These are phyloP conservation scores for Lanmaoa pseudosensibilis DNA, from an alignment of 768 basidiomycete species.

Conservation along the genomic window DNA sequence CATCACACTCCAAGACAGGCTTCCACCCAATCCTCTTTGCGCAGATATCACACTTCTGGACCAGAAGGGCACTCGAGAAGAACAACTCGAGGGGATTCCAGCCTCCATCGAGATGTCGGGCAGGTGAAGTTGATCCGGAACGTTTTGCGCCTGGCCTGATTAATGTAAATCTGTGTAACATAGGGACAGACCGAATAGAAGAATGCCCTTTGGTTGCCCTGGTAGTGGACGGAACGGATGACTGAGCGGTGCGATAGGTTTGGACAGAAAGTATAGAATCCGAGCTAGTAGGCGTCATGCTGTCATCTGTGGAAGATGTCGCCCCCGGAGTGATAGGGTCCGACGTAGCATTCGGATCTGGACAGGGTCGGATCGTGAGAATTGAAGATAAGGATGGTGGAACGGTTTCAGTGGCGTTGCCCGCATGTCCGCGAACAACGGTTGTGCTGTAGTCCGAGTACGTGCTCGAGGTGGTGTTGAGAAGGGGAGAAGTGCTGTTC, in stretches of 20 bases:
- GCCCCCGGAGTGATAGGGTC: constrained; percentile 42
- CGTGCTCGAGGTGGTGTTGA: constrained; percentile 44
- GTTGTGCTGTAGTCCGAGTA: constrained; percentile 69
- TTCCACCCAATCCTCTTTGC: constrained; percentile 83
- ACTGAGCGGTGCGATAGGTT: constrained; percentile 62
- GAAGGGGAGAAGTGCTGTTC: constrained; percentile 55
- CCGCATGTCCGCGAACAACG: constrained; percentile 55
- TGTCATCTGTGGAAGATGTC: constrained; percentile 27
- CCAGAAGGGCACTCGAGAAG: constrained; percentile 69
- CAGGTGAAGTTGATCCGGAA: constrained; percentile 31
- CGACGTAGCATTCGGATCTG: constrained; percentile 48
- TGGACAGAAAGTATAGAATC: constrained; percentile 57
- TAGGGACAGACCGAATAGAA: constrained; percentile 54
- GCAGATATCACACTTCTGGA: constrained; percentile 82
- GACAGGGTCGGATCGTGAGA: constrained; percentile 63
- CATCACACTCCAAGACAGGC: constrained; percentile 83
- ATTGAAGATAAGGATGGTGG: constrained; percentile 68
- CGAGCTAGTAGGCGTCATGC: constrained; percentile 40
- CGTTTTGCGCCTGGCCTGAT: constrained; percentile 77
- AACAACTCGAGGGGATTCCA: constrained; percentile 83
- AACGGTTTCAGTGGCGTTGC: constrained; percentile 38
- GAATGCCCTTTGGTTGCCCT: constrained; percentile 79
- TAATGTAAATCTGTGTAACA: constrained; percentile 84
- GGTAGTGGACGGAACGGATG: constrained; percentile 50
- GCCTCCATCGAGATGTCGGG: constrained; percentile 34